Percentiles rank a stretch among this genome's conserved stretches.
These are phyloP conservation scores for Ophiostoma sp. DNA, from an alignment of 2,329 filamentous ascomycete species.

Conservation along the genomic window DNA sequence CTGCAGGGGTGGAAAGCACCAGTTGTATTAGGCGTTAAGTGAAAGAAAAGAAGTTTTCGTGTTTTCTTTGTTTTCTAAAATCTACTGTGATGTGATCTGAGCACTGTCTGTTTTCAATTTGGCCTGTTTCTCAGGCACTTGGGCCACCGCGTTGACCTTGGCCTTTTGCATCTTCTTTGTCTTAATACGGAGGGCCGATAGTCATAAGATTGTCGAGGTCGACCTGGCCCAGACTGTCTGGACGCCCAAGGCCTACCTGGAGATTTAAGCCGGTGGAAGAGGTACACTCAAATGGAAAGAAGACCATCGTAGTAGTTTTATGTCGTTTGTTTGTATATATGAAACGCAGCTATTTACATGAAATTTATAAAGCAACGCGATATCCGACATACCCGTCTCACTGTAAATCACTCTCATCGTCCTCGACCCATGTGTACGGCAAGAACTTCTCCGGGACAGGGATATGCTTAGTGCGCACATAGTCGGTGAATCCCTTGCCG, in stretches of 20 bases:
- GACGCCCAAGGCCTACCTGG: background rate
- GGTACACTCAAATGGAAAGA: no score
- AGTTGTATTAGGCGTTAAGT: background rate
- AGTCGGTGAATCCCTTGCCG: conserved; percentile 53
- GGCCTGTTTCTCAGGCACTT: no score
- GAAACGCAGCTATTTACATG: background rate
- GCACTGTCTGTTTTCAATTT: background rate
- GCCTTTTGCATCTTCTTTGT: no score
- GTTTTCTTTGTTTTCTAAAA: background rate
- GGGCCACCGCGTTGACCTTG: no score
- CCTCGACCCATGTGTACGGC: conserved; percentile 20
- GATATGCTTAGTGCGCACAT: conserved; percentile 40
- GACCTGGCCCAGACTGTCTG: background rate
- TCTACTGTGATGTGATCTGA: background rate
- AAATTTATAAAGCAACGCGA: no score
- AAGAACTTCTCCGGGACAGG: conserved; percentile 39
- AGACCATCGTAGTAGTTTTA: no score
- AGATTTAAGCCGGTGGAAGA: background rate
- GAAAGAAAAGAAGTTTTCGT: background rate
- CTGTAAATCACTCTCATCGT: background rate
- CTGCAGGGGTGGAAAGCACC: background rate
- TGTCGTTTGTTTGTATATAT: background rate
- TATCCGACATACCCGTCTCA: no score
- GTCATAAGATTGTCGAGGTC: background rate
- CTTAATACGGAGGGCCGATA: no score